Evolutionary conservation across 768 basidiomycete species (phyloP).

Genomic region (Boletus patriciae): DNA sequence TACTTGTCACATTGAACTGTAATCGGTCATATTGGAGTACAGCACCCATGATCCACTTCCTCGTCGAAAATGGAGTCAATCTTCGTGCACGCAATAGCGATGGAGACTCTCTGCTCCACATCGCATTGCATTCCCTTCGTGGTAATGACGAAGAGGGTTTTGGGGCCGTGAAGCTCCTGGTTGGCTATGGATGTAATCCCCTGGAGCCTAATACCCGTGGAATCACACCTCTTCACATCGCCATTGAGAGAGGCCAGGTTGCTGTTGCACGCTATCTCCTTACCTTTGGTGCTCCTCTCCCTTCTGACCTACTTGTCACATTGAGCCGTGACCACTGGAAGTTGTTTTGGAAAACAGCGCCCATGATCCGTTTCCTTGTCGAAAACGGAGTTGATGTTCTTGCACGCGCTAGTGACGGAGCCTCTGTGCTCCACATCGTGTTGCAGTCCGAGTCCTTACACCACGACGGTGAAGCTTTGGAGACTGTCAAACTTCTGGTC

Average conservation of each 20-base stretch:
- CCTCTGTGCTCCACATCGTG: not conserved
- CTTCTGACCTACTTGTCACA: not conserved
- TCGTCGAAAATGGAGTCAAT: not conserved
- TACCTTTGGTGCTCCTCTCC: not conserved
- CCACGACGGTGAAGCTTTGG: no score
- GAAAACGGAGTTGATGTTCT: not conserved
- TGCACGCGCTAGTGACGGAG: no score
- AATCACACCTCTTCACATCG: not conserved
- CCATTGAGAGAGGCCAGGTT: not conserved
- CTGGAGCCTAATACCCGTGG: not conserved
- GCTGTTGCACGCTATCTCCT: not conserved
- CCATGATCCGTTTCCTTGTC: not conserved
- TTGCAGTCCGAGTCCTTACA: no score
- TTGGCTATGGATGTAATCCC: not conserved
- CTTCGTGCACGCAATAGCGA: no score
- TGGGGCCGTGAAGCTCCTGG: not conserved
- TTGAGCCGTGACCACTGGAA: not conserved
- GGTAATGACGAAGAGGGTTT: not conserved
- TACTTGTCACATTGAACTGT: not conserved
- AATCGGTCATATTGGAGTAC: not conserved
- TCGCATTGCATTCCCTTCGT: not conserved
- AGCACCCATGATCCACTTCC: not conserved
- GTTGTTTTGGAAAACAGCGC: not conserved
- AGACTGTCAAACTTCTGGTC: not conserved
- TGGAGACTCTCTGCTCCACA: not conserved